Conservation (phyloP, 2,329 filamentous ascomycete species). For the Colletotrichum gloeosporioides region DNA sequence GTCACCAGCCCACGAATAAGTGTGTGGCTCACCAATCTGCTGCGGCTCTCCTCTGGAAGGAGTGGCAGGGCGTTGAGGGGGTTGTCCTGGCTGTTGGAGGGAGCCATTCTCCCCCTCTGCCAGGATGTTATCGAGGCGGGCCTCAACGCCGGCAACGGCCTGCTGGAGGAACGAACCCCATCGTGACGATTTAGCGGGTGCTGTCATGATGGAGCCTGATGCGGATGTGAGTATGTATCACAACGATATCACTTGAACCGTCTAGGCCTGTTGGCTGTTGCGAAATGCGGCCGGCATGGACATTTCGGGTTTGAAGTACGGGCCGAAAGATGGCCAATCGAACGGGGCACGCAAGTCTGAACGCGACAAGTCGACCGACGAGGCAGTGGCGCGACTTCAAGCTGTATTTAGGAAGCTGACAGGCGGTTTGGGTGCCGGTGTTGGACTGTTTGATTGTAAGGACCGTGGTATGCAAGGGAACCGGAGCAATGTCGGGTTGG, state of each 20-base stretch:
- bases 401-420: not conserved
- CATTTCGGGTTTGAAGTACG: constrained; percentile 13
- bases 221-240: constrained; percentile 31
- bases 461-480: constrained; percentile 15
- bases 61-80: not conserved
- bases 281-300: not conserved
- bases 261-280: constrained; percentile 12
- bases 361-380: not conserved
- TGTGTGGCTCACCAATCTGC: not conserved
- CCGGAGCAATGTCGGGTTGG: not conserved
- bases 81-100: not conserved
- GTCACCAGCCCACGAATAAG: not conserved
- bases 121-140: constrained; percentile 88
- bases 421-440: not conserved
- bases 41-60: not conserved
- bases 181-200: constrained; percentile 61
- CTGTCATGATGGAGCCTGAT: constrained; percentile 44
- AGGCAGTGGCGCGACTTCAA: not conserved
- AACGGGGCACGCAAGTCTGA: not conserved
- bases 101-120: constrained; percentile 68
- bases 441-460: not conserved
- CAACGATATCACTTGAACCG: not conserved
- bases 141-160: constrained; percentile 93
- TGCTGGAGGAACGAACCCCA: constrained; percentile 86
- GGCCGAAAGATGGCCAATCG: not conserved